Percentiles rank a stretch among this genome's conserved stretches.
Evolutionary conservation across 148 eudicot genomes (phyloP).

Genomic region (Amaranthus palmeri): DNA sequence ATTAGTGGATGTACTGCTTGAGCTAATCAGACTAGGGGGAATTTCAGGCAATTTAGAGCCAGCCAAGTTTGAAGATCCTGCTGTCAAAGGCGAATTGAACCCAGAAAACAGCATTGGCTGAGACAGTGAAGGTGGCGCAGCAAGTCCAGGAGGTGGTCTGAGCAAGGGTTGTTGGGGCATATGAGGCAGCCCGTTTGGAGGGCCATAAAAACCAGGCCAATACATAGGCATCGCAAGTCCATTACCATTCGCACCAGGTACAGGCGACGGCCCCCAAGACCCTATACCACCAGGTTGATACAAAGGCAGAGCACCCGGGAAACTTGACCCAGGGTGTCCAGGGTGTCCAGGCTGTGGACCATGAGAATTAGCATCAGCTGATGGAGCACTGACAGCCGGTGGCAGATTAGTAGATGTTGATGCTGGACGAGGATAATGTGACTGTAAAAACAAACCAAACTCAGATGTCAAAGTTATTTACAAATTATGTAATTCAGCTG

Average conservation of each 20-base stretch:
- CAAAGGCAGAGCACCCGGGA: conserved; percentile 62
- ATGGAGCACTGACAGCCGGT: conserved; percentile 39
- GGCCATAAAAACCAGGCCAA: conserved; percentile 78
- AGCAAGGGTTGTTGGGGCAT: conserved; percentile 67
- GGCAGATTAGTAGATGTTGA: conserved; percentile 46
- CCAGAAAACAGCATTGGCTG: conserved; percentile 60
- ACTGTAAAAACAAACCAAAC: conserved; percentile 41
- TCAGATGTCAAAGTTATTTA: conserved; percentile 16
- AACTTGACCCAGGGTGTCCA: conserved; percentile 56
- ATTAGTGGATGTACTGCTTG: conserved; percentile 31
- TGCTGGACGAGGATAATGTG: conserved; percentile 62
- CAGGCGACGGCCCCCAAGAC: conserved; percentile 73
- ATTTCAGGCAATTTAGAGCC: conserved; percentile 50
- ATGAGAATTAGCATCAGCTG: conserved; percentile 42
- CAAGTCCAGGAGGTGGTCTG: conserved; percentile 58
- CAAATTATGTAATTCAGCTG: not conserved
- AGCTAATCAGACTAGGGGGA: conserved; percentile 40
- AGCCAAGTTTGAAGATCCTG: conserved; percentile 40
- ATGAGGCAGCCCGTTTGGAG: conserved; percentile 70
- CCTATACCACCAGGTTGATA: conserved; percentile 75
- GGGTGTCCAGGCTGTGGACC: conserved; percentile 49
- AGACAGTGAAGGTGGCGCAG: conserved; percentile 58
- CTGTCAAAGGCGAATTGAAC: conserved; percentile 45
- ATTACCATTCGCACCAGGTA: conserved; percentile 44
- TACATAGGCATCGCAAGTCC: conserved; percentile 77